Conservation (phyloP, 352 stramenopile species). For the Globisporangium alternatum region DNA sequence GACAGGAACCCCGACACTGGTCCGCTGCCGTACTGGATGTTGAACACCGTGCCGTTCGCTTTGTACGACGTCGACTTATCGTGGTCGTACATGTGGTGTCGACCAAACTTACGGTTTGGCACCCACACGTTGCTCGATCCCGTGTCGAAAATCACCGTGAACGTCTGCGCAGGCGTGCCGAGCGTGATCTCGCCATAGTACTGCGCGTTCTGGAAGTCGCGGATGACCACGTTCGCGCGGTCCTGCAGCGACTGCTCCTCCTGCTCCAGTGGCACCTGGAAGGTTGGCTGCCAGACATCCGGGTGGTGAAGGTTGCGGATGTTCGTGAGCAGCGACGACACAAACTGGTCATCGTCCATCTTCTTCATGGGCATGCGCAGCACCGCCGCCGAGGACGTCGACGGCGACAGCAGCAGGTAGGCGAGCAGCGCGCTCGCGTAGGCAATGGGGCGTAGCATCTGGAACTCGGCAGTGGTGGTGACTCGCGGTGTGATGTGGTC, state of each 20-base stretch:
- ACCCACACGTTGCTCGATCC: slow-evolving; percentile 35
- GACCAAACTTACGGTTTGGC: slow-evolving; percentile 21
- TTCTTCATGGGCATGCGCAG: slow-evolving; percentile 76
- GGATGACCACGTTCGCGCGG: slow-evolving; percentile 68
- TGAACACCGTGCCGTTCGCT: slow-evolving; percentile 71
- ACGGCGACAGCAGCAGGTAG: slow-evolving; percentile 10
- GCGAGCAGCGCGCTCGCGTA: slow-evolving; percentile 16
- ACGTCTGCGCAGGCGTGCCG: slow-evolving; percentile 27
- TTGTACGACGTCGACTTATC: slow-evolving; percentile 56
- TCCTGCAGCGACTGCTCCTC: slow-evolving; percentile 13
- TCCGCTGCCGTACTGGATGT: slow-evolving; percentile 87
- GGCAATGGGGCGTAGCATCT: slow-evolving; percentile 18
- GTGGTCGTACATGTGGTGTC: slow-evolving; percentile 60
- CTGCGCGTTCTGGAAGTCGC: slow-evolving; percentile 92
- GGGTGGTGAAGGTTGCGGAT: slow-evolving; percentile 36
- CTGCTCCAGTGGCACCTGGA: slow-evolving; percentile 10
- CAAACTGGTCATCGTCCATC: slow-evolving; percentile 57
- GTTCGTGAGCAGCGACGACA: slow-evolving; percentile 50
- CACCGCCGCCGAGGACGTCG: slow-evolving; percentile 22
- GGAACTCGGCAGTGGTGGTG: background rate
- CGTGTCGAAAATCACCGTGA: slow-evolving; percentile 37
- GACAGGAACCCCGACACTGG: slow-evolving; percentile 76
- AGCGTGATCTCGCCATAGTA: slow-evolving; percentile 91
- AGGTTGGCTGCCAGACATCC: slow-evolving; percentile 45
- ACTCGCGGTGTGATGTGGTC: background rate